Conservation (phyloP, 768 basidiomycete species). For the Lyophyllum decastes region DNA sequence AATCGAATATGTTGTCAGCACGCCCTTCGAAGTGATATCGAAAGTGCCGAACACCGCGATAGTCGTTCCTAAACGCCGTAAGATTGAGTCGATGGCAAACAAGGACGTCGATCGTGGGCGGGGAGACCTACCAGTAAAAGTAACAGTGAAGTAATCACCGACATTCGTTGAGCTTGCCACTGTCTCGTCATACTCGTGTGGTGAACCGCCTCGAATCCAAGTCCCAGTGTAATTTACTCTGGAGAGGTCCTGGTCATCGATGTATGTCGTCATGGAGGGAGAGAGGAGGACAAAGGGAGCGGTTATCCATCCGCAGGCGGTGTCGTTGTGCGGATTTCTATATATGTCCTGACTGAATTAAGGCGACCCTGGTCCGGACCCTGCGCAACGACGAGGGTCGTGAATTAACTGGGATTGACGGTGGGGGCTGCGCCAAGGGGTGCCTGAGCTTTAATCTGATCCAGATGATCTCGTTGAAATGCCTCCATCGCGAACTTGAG, state of each 20-base stretch:
- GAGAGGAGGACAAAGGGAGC: neutral
- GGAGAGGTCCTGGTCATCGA: constrained; percentile 37
- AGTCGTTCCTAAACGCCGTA: constrained; percentile 24
- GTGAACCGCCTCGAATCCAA: constrained; percentile 32
- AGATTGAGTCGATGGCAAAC: neutral
- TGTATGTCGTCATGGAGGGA: constrained; percentile 15
- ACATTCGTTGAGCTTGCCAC: constrained; percentile 33
- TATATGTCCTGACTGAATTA: constrained; percentile 1
- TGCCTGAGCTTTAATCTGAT: neutral
- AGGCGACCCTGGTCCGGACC: constrained; percentile 5
- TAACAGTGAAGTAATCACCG: constrained; percentile 34
- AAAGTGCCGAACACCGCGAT: constrained; percentile 37
- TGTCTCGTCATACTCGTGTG: constrained; percentile 27
- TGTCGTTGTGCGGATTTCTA: neutral
- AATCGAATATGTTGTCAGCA: constrained; percentile 34
- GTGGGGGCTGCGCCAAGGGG: neutral
- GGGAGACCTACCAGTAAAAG: constrained; percentile 30
- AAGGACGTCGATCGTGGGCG: too few relatives aligned
- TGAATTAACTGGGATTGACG: neutral
- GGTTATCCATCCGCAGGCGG: neutral
- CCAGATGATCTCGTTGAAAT: neutral
- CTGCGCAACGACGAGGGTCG: neutral
- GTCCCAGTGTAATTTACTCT: constrained; percentile 31
- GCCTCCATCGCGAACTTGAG: too few relatives aligned
- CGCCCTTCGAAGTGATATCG: constrained; percentile 36